phyloP scores from a whole-genome alignment of 805 yeast genomes.

The Monosporozyma yasuniensis region DNA sequence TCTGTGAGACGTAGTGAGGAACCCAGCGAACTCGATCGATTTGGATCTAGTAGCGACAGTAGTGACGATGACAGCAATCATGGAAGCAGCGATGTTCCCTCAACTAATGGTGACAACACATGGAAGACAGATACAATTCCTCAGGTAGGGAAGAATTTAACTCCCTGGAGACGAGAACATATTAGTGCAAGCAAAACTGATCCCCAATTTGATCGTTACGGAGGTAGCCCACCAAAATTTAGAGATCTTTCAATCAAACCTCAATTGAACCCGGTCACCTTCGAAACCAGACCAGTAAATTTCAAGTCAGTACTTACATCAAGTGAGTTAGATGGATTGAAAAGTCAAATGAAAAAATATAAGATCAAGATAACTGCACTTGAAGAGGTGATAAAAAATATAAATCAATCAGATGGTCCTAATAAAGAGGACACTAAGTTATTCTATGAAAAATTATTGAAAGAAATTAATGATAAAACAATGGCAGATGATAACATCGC shows the following conservation, averaged over 20 bases:
- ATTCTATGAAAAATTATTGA: constrained; percentile 16
- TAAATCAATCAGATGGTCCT: constrained; percentile 5
- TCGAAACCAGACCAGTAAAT: background rate
- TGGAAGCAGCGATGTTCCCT: background rate
- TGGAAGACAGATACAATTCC: background rate
- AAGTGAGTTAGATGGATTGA: constrained; percentile 12
- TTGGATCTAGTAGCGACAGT: background rate
- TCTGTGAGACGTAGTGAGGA: background rate
- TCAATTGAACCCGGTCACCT: background rate
- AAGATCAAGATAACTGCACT: constrained; percentile 31
- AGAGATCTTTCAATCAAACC: background rate
- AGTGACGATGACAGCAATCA: background rate
- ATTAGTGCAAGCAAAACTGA: background rate
- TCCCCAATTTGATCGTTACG: background rate
- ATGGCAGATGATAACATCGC: constrained; percentile 1
- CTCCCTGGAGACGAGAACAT: background rate
- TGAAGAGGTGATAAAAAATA: constrained; percentile 25
- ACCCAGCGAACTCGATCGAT: background rate
- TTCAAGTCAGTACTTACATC: background rate
- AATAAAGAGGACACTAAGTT: constrained; percentile 4
- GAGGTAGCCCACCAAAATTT: background rate
- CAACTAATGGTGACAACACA: background rate
- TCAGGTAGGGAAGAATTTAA: background rate
- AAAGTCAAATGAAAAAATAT: constrained; percentile 35
- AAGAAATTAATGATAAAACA: constrained; percentile 15